Evolutionary conservation across 805 yeast genomes (phyloP), one percentile per base, ranked within the genome.

Genomic region (Spathaspora girioi): DNA sequence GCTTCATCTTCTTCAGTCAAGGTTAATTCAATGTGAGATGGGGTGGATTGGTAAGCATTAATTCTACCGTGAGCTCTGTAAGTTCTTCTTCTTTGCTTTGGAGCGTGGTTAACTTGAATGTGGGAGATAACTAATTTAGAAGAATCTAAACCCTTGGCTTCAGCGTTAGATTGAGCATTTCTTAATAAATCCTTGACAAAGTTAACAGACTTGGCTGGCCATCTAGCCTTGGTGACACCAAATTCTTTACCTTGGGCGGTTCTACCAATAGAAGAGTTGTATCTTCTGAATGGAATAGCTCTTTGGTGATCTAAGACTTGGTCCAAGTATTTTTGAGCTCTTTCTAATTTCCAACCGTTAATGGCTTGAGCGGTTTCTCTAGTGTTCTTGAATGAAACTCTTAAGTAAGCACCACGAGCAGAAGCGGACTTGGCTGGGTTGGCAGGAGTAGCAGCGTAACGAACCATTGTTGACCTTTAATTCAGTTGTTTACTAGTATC

Each of bases 1-100:
- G 80, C 83, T 81, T 92, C 98, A 66, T 82, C 94, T 79, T 85
- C 89, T 86, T 94, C 99, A 71, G 97, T 87, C 69, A 94, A 82
- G 74, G 90, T 86, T 73, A 94, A 83, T 85, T 94, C 99, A 77
- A 94, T 93, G 89, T 94, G 99, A 71, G 96, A 92, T 76, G 99
- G 99, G 70, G 92, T 83, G 57, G 98, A 89, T 83, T 91, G 96
- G 94, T 91, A 94, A 71, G 97, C 96, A 82, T 93, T 94, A 77
- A 91, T 89, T 87, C 99, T 94, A 89, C 99, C 99, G 87, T 93
- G 98, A 71, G 99, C 99, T 87, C 99, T 92, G 97, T 83, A 94
- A 73, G 99, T 94, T 84, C 99, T 91, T 85, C 99, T 93, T 86
- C 98, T 94, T 83, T 90, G 96, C 83, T 91, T 91, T 82, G 99